Percentiles rank a stretch among this genome's conserved stretches.
phyloP scores from a whole-genome alignment of 31 red algal genomes.

The Porphyra umbilicalis region DNA sequence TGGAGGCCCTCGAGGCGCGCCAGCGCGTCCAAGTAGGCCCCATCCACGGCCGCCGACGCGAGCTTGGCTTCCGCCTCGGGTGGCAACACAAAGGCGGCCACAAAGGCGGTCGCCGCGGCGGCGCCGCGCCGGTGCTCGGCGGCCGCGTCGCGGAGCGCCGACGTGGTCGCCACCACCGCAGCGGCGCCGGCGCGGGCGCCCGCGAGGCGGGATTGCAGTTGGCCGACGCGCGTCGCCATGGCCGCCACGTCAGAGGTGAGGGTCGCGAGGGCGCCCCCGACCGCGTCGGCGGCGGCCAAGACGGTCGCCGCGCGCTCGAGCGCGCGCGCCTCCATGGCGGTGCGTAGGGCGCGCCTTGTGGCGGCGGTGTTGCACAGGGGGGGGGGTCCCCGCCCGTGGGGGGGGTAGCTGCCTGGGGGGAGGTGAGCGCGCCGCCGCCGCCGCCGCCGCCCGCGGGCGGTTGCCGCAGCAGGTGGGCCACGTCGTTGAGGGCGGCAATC shows the following conservation, averaged over 20 bases:
- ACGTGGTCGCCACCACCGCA: constrained; percentile 48
- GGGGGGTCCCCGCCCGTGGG: neutral
- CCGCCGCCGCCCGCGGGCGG: neutral
- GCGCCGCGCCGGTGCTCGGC: constrained; percentile 36
- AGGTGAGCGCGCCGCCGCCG: neutral
- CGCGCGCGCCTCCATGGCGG: constrained; percentile 5
- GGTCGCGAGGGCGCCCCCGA: constrained; percentile 25
- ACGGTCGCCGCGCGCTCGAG: constrained; percentile 32
- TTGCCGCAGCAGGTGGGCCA: neutral
- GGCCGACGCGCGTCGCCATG: constrained; percentile 52
- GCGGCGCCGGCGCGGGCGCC: constrained; percentile 51
- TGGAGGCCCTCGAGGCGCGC: constrained; percentile 60
- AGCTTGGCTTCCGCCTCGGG: constrained; percentile 28
- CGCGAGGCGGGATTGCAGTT: constrained; percentile 43
- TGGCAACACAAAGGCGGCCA: constrained; percentile 56
- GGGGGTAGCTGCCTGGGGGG: neutral
- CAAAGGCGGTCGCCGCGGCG: constrained; percentile 44
- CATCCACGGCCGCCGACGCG: constrained; percentile 33
- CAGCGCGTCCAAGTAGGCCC: constrained; percentile 40
- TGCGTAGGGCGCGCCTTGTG: neutral
- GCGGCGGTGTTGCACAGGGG: neutral
- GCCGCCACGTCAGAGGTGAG: constrained; percentile 46
- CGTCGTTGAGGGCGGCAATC: neutral
- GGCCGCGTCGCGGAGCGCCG: constrained; percentile 44
- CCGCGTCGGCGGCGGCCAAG: constrained; percentile 43